A percentile compares a stretch with the other conserved stretches of the same genome.
Conservation (phyloP, 73 alveolate species). For the Tetrahymena elliotti region DNA sequence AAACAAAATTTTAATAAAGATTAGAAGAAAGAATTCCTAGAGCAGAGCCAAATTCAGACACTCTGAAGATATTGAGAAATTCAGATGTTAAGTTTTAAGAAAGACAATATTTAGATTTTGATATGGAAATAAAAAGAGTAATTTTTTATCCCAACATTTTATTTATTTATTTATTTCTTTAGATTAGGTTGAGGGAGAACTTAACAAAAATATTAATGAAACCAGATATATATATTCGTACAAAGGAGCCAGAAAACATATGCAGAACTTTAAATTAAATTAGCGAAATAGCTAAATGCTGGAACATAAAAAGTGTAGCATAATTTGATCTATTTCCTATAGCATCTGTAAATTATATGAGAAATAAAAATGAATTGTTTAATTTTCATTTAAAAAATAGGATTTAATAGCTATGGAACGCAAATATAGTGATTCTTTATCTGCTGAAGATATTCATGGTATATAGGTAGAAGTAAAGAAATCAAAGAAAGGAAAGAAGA, state of each 20-base stretch:
- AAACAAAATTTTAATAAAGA: background rate
- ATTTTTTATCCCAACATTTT: background rate
- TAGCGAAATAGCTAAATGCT: constrained; percentile 59
- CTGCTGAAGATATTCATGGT: constrained; percentile 55
- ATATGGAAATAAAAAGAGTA: constrained; percentile 44
- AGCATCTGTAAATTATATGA: background rate
- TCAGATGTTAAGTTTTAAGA: constrained; percentile 57
- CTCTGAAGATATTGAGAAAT: constrained; percentile 41
- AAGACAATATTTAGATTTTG: constrained; percentile 49
- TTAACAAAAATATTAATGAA: constrained; percentile 51
- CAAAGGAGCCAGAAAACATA: constrained; percentile 65
- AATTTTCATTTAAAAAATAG: constrained; percentile 39
- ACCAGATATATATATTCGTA: constrained; percentile 59
- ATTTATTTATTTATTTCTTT: background rate
- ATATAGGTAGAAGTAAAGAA: constrained; percentile 6
- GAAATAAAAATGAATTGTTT: background rate
- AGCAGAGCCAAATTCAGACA: constrained; percentile 49
- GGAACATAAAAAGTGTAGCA: constrained; percentile 41
- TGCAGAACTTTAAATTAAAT: constrained; percentile 54
- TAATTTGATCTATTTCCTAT: constrained; percentile 12
- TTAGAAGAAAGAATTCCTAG: constrained; percentile 41
- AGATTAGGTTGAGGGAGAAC: constrained; percentile 52
- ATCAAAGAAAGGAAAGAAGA: background rate
- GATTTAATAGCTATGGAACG: constrained; percentile 47
- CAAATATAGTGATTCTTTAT: constrained; percentile 58